A percentile compares a stretch with the other conserved stretches of the same genome.
These are phyloP conservation scores for Forsythia viridissima DNA, from an alignment of 257 asterid species.

Conservation along the genomic window DNA sequence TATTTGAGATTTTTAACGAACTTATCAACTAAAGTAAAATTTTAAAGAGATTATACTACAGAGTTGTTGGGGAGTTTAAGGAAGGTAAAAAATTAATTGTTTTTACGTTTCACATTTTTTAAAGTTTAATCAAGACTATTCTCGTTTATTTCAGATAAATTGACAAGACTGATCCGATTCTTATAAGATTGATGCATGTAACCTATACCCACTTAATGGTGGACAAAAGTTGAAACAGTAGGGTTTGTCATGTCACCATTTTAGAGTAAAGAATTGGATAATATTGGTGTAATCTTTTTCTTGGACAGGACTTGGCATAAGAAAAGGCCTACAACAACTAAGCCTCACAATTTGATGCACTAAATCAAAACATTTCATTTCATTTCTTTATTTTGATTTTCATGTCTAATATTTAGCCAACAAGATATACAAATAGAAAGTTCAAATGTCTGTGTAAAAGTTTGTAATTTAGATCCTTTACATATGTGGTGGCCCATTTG, in stretches of 20 bases:
- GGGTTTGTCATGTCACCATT: constrained; percentile 29
- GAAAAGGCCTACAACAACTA: constrained; percentile 13
- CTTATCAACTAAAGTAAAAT: too few species aligned
- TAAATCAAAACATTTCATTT: constrained; percentile 18
- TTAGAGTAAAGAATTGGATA: neutral
- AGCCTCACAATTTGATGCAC: constrained; percentile 30
- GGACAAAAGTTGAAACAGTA: constrained; percentile 21
- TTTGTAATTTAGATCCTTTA: neutral
- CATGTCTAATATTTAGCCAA: constrained; percentile 39
- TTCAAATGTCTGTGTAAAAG: neutral
- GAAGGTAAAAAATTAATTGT: too few species aligned
- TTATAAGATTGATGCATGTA: too few species aligned
- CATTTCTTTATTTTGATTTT: neutral
- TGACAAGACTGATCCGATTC: too few species aligned
- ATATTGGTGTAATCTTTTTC: neutral
- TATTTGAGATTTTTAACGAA: too few species aligned
- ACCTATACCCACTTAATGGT: neutral
- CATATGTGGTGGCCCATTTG: neutral
- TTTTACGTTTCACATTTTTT: too few species aligned
- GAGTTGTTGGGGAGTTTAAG: too few species aligned
- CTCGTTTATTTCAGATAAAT: too few species aligned
- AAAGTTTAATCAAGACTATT: too few species aligned
- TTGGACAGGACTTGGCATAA: constrained; percentile 23
- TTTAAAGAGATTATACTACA: too few species aligned
- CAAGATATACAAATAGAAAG: constrained; percentile 25